A percentile compares a stretch with the other conserved stretches of the same genome.
These are phyloP conservation scores for Leishmania gerbilli DNA, from an alignment of 208 protist species.

Conservation along the genomic window DNA sequence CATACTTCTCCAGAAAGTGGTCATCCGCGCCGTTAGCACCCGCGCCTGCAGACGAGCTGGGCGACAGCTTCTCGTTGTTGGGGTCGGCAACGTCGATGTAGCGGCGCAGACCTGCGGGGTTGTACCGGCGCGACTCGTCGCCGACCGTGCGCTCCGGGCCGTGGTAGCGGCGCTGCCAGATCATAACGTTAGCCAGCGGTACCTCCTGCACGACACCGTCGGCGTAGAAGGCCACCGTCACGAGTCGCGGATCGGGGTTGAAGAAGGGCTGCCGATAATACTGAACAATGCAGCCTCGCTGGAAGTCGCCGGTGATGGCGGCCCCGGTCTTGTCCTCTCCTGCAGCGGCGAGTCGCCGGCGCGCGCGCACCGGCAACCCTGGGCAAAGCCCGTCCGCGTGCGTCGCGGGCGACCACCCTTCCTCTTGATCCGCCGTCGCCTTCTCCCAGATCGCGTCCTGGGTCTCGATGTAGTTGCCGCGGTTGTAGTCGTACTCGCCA, in stretches of 20 bases:
- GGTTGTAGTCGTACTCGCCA: constrained; percentile 82
- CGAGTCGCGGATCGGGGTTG: constrained; percentile 83
- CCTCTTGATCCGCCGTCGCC: constrained; percentile 58
- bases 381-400: constrained; percentile 75
- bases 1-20: constrained; percentile 92
- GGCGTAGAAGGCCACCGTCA: constrained; percentile 67
- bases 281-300: constrained; percentile 69
- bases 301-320: constrained; percentile 51
- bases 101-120: constrained; percentile 53
- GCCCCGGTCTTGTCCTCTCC: background rate
- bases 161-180: constrained; percentile 86
- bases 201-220: constrained; percentile 67
- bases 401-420: constrained; percentile 90
- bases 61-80: constrained; percentile 44
- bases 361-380: constrained; percentile 75
- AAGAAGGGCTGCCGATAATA: constrained; percentile 84
- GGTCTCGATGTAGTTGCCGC: constrained; percentile 89
- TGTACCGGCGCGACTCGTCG: constrained; percentile 76
- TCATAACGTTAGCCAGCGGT: constrained; percentile 70
- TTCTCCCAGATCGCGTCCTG: constrained; percentile 88
- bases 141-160: constrained; percentile 86
- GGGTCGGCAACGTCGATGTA: constrained; percentile 89
- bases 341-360: constrained; percentile 40
- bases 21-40: constrained; percentile 18
- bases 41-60: background rate